Base-by-base conservation (phyloP, 441 rosid species). In the Macaranga tanarius region DNA sequence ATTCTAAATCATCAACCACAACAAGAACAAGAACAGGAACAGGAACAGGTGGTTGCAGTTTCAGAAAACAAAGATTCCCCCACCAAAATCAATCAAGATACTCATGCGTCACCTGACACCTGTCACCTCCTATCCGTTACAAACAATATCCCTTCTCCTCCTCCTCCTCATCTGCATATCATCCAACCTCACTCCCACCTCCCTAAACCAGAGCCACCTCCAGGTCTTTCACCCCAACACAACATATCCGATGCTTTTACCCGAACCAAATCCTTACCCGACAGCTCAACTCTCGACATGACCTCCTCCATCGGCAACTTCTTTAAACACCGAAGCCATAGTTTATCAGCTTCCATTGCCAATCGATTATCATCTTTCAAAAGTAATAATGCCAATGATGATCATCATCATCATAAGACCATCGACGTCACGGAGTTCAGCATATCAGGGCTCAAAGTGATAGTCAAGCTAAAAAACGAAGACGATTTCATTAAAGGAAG, bases 141-240 rank as follows among this genome's bases (percentile, higher is more conserved):
- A 22, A 19, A 6, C 10, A 72, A 62, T 10, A 31, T 3, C 74
- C 6, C 20, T 45, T 10, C 11, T 45, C 11, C 13, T 13, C 11
- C 11, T 45, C 16, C 65, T 61, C 73, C 61, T 4, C 51, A 70
- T 65, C 54, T 73, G 10, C 67, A 77, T 67, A 73, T 82, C 15
- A 73, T 82, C 75, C 79, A 79, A 62, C 90, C 97, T 26, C 95
- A 87, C 67, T 84, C 84, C 15, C 86, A 73, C 59, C 88, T 95
- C 3, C 99, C 97, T 5, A 87, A 82, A 71, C 97, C 89, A 5
- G 92, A 87, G 67, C 84, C 89, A 31, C 99, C 99, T 7, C 92
- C 84, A 9, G 89, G 89, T n/a, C 64, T 78, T 48, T 44, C 65
- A 22, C 74, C 25, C 58, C 40, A 63, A 4, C 28, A 45, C 10